Evolutionary conservation across 192 early-diverging fungal species (phyloP), one percentile per base, ranked within the genome.

Genomic region (Powellomyces hirtus): DNA sequence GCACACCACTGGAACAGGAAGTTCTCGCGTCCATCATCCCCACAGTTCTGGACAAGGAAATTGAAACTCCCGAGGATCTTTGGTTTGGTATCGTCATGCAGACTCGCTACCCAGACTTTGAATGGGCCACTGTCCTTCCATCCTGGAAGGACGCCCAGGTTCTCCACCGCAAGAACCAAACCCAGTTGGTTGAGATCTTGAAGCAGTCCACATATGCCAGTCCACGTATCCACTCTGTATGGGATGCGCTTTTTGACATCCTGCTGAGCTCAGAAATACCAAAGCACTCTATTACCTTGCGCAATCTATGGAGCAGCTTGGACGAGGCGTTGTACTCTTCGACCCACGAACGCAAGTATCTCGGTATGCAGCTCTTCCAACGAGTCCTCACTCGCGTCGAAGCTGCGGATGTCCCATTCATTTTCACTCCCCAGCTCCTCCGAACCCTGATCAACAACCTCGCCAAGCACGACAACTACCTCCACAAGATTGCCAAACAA

Each of bases 311-410:
- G 96, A 82, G 80, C 5, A 81, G 79, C 37, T 89, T 95, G 38
- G 93, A 94, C 55, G 80, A 89, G 33, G 80, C 84, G 4, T 77
- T 97, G 50, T 96, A 97, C 66, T 84, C 82, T 38, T 78, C 86
- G 0, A 81, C 86, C 6, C 89, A 95, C 77, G 91, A 93, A 72
- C 88, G 91, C 67, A 93, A 91, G 74, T 93, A 84, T 79, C 89
- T 95, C 85, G 95, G 92, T 46, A 92, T 95, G 78, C 86, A 92
- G 58, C 71, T 96, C 24, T 86, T 97, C 45, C 86, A 90, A 59
- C 84, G 79, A 62, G 74, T 86, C n/a, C 76, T 93, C 33, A 81
- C 81, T 1, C 74, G 67, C 22, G 64, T 89, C 14, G 60, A 81
- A 0, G 51, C 76, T 27, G 80, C 84, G 4, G 82, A 92, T 46